Percentiles rank a stretch among this genome's conserved stretches.
Conservation (phyloP, 768 basidiomycete species). For the Mycena sanguinolenta region DNA sequence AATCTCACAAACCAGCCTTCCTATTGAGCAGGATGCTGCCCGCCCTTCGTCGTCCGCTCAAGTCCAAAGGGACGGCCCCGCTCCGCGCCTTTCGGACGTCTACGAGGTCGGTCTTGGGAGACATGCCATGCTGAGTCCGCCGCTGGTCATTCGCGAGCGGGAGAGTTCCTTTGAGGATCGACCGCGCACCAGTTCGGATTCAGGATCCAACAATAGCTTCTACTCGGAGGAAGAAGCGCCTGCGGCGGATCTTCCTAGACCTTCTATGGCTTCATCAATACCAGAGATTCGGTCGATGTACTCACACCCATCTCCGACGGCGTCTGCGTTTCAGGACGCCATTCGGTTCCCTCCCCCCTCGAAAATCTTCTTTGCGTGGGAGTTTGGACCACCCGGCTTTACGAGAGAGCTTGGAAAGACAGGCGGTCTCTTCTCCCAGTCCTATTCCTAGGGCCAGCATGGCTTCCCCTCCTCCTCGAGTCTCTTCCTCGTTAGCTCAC, state of each 20-base stretch:
- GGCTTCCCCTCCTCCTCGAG: constrained; percentile 72
- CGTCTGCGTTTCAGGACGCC: constrained; percentile 83
- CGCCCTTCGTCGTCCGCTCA: constrained; percentile 9
- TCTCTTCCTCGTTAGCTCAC: constrained; percentile 72
- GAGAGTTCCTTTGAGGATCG: constrained; percentile 28
- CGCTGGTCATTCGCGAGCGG: constrained; percentile 36
- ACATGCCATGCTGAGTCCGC: constrained; percentile 33
- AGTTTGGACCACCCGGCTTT: constrained; percentile 27
- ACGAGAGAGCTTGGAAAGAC: constrained; percentile 29
- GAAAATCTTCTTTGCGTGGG: constrained; percentile 28
- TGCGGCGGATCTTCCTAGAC: constrained; percentile 48
- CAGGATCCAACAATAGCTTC: constrained; percentile 23
- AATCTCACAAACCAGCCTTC: constrained; percentile 68
- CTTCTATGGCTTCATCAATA: constrained; percentile 64
- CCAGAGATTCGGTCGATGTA: constrained; percentile 70
- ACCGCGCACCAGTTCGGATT: constrained; percentile 40
- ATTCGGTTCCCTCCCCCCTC: constrained; percentile 47
- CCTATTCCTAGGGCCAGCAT: constrained; percentile 50
- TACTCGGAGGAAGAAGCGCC: constrained; percentile 59
- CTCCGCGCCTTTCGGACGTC: constrained; percentile 34
- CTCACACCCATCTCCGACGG: constrained; percentile 80
- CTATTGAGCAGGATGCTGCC: constrained; percentile 38
- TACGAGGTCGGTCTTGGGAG: constrained; percentile 34
- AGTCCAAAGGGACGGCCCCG: constrained; percentile 22
- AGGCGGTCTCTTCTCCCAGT: constrained; percentile 40